Percentiles rank a stretch among this genome's conserved stretches.
phyloP scores from a whole-genome alignment of 192 early-diverging fungal genomes.

The Umbelopsis ramanniana region DNA sequence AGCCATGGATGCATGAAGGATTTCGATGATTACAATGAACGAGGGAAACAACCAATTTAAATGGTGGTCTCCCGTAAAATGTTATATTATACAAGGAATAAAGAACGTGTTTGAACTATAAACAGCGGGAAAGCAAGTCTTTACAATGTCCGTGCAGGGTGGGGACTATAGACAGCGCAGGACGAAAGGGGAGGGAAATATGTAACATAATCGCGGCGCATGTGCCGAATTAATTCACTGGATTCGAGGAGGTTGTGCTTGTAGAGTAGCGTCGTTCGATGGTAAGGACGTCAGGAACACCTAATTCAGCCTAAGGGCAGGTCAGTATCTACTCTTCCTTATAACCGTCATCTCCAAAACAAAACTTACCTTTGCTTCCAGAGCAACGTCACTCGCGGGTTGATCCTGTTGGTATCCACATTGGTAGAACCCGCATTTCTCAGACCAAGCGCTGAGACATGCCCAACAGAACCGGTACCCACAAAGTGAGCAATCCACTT shows the following conservation, averaged over 20 bases:
- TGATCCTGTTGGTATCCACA: constrained; percentile 36
- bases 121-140: background rate
- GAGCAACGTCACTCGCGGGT: constrained; percentile 9
- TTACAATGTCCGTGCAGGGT: background rate
- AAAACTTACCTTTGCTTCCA: constrained; percentile 14
- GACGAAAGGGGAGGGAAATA: background rate
- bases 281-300: constrained; percentile 58
- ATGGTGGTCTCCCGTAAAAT: background rate
- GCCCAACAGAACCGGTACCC: constrained; percentile 72
- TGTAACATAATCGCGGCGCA: background rate
- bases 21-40: no score
- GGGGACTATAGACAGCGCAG: background rate
- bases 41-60: background rate
- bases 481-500: constrained; percentile 68
- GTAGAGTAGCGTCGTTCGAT: constrained; percentile 22
- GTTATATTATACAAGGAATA: constrained; percentile 10
- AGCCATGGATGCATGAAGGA: constrained; percentile 7
- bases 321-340: no score
- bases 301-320: constrained; percentile 57
- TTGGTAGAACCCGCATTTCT: constrained; percentile 66
- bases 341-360: no score
- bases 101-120: background rate
- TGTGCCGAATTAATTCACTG: background rate
- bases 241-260: background rate
- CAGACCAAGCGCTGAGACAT: constrained; percentile 59